These are phyloP conservation scores for Alternaria ethzedia DNA, from an alignment of 2,329 filamentous ascomycete species.

Conservation along the genomic window DNA sequence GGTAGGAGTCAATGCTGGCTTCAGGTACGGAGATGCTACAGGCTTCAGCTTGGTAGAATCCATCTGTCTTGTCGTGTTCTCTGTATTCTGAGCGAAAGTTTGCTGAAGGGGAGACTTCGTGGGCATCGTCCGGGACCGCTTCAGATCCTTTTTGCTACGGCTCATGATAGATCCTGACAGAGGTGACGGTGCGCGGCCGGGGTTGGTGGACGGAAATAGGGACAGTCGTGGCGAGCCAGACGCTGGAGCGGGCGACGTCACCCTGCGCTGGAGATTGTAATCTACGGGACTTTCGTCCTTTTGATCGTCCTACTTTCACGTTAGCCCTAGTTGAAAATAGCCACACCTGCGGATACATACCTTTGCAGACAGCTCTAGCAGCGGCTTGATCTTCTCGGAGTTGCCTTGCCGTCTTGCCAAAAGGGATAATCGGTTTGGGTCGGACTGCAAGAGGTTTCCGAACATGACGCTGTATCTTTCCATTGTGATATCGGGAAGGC, in stretches of 20 bases:
- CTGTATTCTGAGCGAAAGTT: constrained; percentile 21
- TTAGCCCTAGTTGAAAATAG: constrained; percentile 2
- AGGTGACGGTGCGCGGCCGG: constrained; percentile 36
- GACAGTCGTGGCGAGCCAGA: constrained; percentile 40
- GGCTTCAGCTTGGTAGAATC: constrained; percentile 12
- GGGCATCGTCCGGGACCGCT: constrained; percentile 40
- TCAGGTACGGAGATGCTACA: constrained; percentile 17
- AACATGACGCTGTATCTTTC: constrained; percentile 98
- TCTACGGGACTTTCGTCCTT: constrained; percentile 24
- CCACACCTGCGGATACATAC: constrained; percentile 23
- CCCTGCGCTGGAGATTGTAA: constrained; percentile 33
- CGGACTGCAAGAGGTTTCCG: constrained; percentile 68
- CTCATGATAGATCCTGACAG: constrained; percentile 21
- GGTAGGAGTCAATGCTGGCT: constrained; percentile 31
- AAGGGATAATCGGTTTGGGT: constrained; percentile 33
- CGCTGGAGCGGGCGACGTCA: constrained; percentile 40
- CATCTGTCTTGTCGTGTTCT: constrained; percentile 7
- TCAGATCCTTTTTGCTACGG: constrained; percentile 27
- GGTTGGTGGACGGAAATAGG: constrained; percentile 39
- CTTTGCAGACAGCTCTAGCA: constrained; percentile 41
- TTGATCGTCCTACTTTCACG: constrained; percentile 21
- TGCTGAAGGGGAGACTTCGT: constrained; percentile 36
- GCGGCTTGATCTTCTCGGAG: constrained; percentile 41
- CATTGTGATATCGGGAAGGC: constrained; percentile 80
- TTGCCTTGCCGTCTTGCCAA: constrained; percentile 45